Base-by-base conservation (phyloP, 1,284 basidiomycete species). In the Bjerkandera adusta region DNA sequence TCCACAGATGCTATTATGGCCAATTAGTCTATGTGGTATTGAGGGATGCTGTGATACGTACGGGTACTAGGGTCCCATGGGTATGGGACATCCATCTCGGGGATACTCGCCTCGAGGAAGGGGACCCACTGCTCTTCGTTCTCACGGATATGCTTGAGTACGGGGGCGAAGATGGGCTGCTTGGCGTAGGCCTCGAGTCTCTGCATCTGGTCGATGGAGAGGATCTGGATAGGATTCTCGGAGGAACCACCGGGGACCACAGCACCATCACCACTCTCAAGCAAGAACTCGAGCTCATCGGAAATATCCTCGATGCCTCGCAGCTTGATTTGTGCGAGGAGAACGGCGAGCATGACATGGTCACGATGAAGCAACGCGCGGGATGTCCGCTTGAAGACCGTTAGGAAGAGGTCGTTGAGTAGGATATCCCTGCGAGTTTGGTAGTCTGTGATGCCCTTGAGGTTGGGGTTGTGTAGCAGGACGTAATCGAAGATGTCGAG, bases 401-500 rank as follows among this genome's bases (percentile, higher is more conserved):
- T 77, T 27, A 94, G 69, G 82, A 99, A 99, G 11, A 99, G 77
- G 58, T 97, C 94, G 49, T 87, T 84, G 47, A 92, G 72, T n/a
- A 99, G 72, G 44, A 96, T 89, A 22, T 85, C 79, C 43, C 93
- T 83, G 15, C 97, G 84, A 40, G 72, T 72, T 51, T 75, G 72
- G 47, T 92, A 70, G 56, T 97, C 93, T 5, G 81, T 75, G 50
- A 97, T 74, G 51, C 79, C 81, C 62, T 81, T 81, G 51, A 97
- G 77, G 64, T 93, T 89, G 6, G 94, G 92, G 64, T 98, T 98
- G 58, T 90, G 85, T 53, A 89, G 86, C 6, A 99, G 79, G 47
- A 98, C 84, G 57, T 89, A 92, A 70, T 98, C 92, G 68, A 99
- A 99, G 58, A 99, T 96, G 64, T 97, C 94, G 51, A 98, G 81